Evolutionary conservation across 768 basidiomycete genomes (phyloP), one percentile per base, ranked within the genome.

Genomic region (Lentinula boryana): DNA sequence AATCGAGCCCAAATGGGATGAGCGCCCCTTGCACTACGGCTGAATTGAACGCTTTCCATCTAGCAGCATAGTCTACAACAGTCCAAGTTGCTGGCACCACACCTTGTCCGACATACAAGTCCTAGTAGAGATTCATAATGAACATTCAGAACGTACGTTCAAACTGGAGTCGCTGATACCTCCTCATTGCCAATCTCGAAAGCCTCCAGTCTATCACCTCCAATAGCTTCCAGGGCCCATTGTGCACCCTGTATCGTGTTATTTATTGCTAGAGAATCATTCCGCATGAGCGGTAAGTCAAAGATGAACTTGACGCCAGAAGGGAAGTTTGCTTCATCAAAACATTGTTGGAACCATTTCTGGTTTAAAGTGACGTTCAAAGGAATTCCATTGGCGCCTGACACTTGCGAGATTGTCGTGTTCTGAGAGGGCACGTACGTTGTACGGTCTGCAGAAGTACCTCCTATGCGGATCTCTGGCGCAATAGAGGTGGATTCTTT

Each of bases 381-480:
- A 15, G 56, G 56, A 5, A 57, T 44, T 16, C 56, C 56, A 48
- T 57, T 57, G 15, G 27, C 41, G 1, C 56, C 56, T 8, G 38
- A 10, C 5, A 57, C 56, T 15, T 32, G 31, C 23, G 13, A 43
- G 4, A 57, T 57, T 6, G 56, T 31, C 38, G 40, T 35, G 23
- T 48, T 46, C 41, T 57, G 56, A 15, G 41, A 44, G 21, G 56
- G 56, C 1, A 57, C 12, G 33, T 44, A 57, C 23, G 56, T 57
- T 10, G 56, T 57, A 15, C 56, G 56, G 41, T 57, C 56, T 27
- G 56, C 56, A 8, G 56, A 57, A 44, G 56, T 57, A 4, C 56
- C 56, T 48, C 56, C 56, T 15, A 57, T 57, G 15, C 56, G 40
- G 18, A 57, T 57, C 23, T 48, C 27, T 48, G 56, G 56, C 41